These are phyloP conservation scores for Aureobasidium sp. DNA, from an alignment of 2,329 filamentous ascomycete genomes.

Conservation along the genomic window DNA sequence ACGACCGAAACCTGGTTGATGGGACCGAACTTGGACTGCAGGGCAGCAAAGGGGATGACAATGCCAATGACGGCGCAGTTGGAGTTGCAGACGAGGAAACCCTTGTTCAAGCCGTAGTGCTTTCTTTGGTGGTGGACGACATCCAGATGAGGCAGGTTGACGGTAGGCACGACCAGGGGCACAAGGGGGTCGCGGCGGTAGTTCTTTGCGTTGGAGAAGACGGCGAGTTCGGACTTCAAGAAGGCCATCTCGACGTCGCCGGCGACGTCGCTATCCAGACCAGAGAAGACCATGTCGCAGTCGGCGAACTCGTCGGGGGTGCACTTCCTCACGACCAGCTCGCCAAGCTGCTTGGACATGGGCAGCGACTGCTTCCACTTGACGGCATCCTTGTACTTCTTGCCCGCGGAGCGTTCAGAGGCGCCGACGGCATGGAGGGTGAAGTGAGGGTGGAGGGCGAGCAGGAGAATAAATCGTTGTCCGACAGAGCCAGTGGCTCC, in stretches of 20 bases:
- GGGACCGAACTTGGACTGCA: slow-evolving; percentile 79
- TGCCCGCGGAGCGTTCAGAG: slow-evolving; percentile 79
- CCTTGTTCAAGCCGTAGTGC: slow-evolving; percentile 63
- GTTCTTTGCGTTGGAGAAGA: slow-evolving; percentile 98
- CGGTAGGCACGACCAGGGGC: slow-evolving; percentile 87
- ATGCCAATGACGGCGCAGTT: slow-evolving; percentile 97
- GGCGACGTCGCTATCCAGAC: slow-evolving; percentile 84
- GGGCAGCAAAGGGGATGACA: slow-evolving; percentile 86
- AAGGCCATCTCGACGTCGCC: slow-evolving; percentile 93
- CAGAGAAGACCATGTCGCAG: slow-evolving; percentile 89
- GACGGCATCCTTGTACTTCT: slow-evolving; percentile 89
- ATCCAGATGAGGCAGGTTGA: slow-evolving; percentile 80
- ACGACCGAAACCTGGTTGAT: slow-evolving; percentile 70
- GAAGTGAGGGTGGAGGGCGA: slow-evolving; percentile 79
- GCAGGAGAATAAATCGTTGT: slow-evolving; percentile 87
- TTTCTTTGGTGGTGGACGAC: slow-evolving; percentile 82
- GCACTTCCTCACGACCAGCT: slow-evolving; percentile 80
- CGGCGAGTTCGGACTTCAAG: slow-evolving; percentile 73
- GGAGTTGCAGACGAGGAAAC: slow-evolving; percentile 94
- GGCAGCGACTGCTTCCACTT: slow-evolving; percentile 86
- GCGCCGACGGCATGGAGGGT: slow-evolving; percentile 82
- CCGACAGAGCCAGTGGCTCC: slow-evolving; percentile 91
- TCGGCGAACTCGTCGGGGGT: slow-evolving; percentile 72
- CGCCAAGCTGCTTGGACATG: slow-evolving; percentile 66
- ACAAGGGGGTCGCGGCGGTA: slow-evolving; percentile 84